Evolutionary conservation across 2,329 filamentous ascomycete species (phyloP), one percentile per base, ranked within the genome.

Genomic region (Hypoxylon sp.): DNA sequence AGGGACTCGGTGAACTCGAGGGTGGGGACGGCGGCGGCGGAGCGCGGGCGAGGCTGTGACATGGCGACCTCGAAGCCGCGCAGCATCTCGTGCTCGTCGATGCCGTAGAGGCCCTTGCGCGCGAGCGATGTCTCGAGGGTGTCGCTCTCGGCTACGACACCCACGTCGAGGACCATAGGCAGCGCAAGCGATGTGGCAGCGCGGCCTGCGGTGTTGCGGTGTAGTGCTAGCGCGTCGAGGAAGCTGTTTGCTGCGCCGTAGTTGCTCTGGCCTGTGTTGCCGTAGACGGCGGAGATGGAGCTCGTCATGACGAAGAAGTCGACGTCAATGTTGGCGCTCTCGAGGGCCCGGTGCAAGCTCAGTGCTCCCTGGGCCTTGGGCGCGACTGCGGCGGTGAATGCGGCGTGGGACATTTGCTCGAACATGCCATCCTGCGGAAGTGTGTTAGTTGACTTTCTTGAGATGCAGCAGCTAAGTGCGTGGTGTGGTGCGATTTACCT

Each of bases 251-350:
- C 79, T 1, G 77, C 77, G 37, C 67, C 68, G 61, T 82, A 82
- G 56, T 80, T 80, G 37, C 73, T 72, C 53, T 82, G 79, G 0
- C 70, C 74, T 2, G 74, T 66, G 7, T 71, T 75, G 2, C 78
- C 80, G 5, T 77, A 57, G 11, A 75, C 67, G 5, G 73, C 75
- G 0, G 76, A 75, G 32, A 78, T 71, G 6, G 79, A 81, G 19
- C 71, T 75, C 19, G 75, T 74, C 64, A 79, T 71, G 29, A 80
- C 54, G 68, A 82, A 81, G 72, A 83, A 81, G 70, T 82, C 80
- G 2, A 82, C 71, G 5, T 57, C 47, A 5, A 58, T 55, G 11
- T 65, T 46, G 13, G 65, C 44, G 21, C 57, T 61, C 39, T 71
- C 42, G 11, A 65, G 53, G 1, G 51, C 61, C 1, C 37, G 44